These are phyloP conservation scores for Thymus quinquecostatus DNA, from an alignment of 257 asterid species.

Conservation along the genomic window DNA sequence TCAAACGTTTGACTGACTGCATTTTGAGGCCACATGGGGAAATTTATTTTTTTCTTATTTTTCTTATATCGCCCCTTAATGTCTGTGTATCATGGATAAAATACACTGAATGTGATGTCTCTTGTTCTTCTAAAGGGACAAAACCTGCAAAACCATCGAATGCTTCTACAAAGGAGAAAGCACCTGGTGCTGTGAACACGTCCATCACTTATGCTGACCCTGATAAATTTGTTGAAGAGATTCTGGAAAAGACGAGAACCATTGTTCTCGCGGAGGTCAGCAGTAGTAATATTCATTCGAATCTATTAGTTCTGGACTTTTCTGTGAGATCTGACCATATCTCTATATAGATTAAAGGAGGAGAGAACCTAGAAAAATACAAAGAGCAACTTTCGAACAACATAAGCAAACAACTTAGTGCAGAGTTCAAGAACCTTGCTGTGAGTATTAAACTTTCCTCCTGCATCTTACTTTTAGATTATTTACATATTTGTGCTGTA, in stretches of 20 bases:
- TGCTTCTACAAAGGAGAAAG: conserved; percentile 49
- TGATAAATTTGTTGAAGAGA: conserved; percentile 69
- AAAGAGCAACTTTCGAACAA: conserved; percentile 52
- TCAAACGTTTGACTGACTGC: background rate
- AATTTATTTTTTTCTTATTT: background rate
- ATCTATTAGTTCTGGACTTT: background rate
- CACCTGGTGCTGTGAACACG: conserved; percentile 29
- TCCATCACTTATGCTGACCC: conserved; percentile 55
- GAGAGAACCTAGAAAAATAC: conserved; percentile 40
- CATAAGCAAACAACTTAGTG: conserved; percentile 53
- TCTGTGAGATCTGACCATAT: conserved; percentile 11
- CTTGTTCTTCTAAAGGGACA: conserved; percentile 33
- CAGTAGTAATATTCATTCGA: background rate
- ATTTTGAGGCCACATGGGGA: too few relatives aligned
- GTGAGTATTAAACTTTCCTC: conserved; percentile 44
- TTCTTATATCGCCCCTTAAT: background rate
- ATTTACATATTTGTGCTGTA: background rate
- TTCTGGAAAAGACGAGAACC: conserved; percentile 58
- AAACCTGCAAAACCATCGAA: conserved; percentile 52
- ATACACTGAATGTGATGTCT: background rate
- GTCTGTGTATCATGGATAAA: conserved; percentile 6
- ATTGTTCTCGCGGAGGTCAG: conserved; percentile 67
- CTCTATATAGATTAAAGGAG: conserved; percentile 47
- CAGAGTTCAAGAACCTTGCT: conserved; percentile 61
- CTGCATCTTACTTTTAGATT: conserved; percentile 6